Conservation (phyloP, 2,329 filamentous ascomycete species). For the Polychaeton citri region DNA sequence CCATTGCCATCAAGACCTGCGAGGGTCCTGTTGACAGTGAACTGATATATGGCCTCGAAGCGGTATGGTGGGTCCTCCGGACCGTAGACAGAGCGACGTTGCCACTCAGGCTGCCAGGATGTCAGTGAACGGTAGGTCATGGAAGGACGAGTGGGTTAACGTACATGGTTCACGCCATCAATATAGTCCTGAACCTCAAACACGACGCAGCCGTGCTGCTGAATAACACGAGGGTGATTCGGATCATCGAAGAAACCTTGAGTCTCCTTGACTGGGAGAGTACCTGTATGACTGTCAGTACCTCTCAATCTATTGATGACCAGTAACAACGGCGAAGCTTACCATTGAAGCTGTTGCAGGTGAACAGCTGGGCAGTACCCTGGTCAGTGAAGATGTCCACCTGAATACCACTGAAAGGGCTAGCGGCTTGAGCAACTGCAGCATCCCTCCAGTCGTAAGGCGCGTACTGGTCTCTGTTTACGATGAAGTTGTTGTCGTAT, state of each 20-base stretch:
- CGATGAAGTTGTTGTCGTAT: constrained; percentile 65
- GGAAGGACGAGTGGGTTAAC: not conserved
- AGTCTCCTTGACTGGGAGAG: constrained; percentile 52
- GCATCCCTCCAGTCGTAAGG: constrained; percentile 51
- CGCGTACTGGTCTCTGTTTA: constrained; percentile 47
- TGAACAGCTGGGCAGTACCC: constrained; percentile 78
- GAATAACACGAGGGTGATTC: constrained; percentile 48
- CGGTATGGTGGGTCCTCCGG: constrained; percentile 30
- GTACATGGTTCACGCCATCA: constrained; percentile 72
- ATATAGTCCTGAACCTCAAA: constrained; percentile 92
- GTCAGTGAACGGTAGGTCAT: too few relatives aligned
- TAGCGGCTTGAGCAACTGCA: constrained; percentile 53
- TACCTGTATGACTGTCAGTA: constrained; percentile 20
- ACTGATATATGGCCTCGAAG: constrained; percentile 31
- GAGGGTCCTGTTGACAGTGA: constrained; percentile 21
- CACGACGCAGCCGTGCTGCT: constrained; percentile 72
- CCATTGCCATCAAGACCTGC: too few relatives aligned
- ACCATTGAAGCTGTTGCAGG: constrained; percentile 66
- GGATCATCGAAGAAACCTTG: constrained; percentile 48
- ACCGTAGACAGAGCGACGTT: constrained; percentile 43
- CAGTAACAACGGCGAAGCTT: constrained; percentile 19
- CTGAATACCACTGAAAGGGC: constrained; percentile 67
- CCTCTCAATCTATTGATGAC: too few relatives aligned
- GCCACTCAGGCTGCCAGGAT: constrained; percentile 79
- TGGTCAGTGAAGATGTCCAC: constrained; percentile 74